Conservation (phyloP, 2,329 filamentous ascomycete species). For the Epichloe aotearoae region DNA sequence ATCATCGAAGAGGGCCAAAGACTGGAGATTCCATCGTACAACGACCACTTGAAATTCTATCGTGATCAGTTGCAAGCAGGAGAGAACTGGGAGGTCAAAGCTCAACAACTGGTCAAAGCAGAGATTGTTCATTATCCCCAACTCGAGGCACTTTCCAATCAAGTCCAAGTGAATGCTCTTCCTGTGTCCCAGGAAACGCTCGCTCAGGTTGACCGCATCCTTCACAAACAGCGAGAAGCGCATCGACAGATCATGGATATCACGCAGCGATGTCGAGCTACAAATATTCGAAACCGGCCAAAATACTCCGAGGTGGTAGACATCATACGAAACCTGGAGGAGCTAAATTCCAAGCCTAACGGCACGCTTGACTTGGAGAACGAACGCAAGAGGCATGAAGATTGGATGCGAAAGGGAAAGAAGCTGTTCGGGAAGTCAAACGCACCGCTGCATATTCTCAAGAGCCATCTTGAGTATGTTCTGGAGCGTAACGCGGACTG, state of each 20-base stretch:
- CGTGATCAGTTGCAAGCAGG: slow-evolving; percentile 65
- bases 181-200: slow-evolving; percentile 76
- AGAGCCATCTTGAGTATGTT: slow-evolving; percentile 88
- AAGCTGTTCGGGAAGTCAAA: slow-evolving; percentile 98
- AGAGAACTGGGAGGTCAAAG: slow-evolving; percentile 83
- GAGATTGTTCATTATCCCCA: slow-evolving; percentile 90
- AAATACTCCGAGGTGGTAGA: slow-evolving; percentile 84
- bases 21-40: slow-evolving; percentile 64
- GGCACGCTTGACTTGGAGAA: slow-evolving; percentile 89
- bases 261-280: slow-evolving; percentile 61
- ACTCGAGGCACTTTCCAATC: slow-evolving; percentile 76
- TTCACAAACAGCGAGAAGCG: slow-evolving; percentile 91
- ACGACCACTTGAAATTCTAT: slow-evolving; percentile 66
- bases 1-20: slow-evolving; percentile 67
- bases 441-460: slow-evolving; percentile 88
- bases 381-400: slow-evolving; percentile 87
- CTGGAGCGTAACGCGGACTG: slow-evolving; percentile 79
- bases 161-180: slow-evolving; percentile 55
- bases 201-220: slow-evolving; percentile 71
- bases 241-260: slow-evolving; percentile 77
- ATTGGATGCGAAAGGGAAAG: slow-evolving; percentile 98
- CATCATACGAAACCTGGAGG: slow-evolving; percentile 73
- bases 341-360: slow-evolving; percentile 81
- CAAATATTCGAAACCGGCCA: slow-evolving; percentile 66
- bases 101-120: slow-evolving; percentile 81